Base-by-base conservation (phyloP, 2,329 filamentous ascomycete genomes). In the Cercospora sojina region DNA sequence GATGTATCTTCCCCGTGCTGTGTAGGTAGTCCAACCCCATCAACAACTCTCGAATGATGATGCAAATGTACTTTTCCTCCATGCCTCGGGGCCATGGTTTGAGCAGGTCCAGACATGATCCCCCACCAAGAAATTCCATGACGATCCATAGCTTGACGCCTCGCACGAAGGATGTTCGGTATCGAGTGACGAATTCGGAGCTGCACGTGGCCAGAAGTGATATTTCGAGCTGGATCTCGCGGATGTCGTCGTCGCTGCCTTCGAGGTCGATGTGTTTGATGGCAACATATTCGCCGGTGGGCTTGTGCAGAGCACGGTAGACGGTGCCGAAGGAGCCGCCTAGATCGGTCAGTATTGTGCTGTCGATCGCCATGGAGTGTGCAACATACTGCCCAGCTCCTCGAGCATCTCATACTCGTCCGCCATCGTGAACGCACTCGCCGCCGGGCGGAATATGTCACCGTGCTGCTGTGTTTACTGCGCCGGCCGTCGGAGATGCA, bases 211-310 rank as follows among this genome's bases (percentile, higher is more conserved):
- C 95, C 68, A 99, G 85, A 35, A 99, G 91, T 2, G 92, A 91
- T 72, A 99, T 98, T 78, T 99, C 95, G 77, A 96, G 93, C 75
- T 99, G 94, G 66, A 99, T 98, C 77, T 99, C 95, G 79, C 93
- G 91, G 67, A 99, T 97, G 77, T 99, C 95, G 81, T 99, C 95
- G 79, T 96, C 94, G 83, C 93, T 98, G 66, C 94, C 96, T 81
- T 99, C 95, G 76, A 99, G 91, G 79, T 99, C 95, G 79, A 99
- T 98, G 93, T 98, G 78, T 81, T 99, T 99, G 80, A 99, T 95
- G 32, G 95, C 95, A 62, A 98, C 95, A 47, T 93, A 90, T 75
- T 97, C 93, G 70, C 94, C 94, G 0, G 94, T 97, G 29, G 88
- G 83, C 77, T 89, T 92, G 75, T 98, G 93, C 76, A 97, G 93